Percentiles rank a stretch among this genome's conserved stretches.
phyloP scores from a whole-genome alignment of 805 yeast genomes.

The Teunomyces panamensis region DNA sequence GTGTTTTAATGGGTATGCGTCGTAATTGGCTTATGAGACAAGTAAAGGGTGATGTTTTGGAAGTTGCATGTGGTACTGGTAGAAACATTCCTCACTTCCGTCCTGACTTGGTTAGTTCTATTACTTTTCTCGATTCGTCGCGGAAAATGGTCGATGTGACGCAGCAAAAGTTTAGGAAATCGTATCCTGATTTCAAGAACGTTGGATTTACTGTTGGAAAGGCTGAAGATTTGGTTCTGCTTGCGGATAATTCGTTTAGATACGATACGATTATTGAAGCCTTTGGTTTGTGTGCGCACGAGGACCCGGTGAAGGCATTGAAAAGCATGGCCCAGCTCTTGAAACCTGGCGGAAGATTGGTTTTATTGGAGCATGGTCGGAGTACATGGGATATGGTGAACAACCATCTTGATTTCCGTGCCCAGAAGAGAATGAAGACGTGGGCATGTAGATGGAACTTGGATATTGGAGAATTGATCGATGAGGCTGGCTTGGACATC shows the following conservation, averaged over 20 bases:
- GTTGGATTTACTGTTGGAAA: constrained; percentile 89
- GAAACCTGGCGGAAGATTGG: constrained; percentile 86
- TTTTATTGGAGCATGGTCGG: constrained; percentile 89
- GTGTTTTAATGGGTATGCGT: constrained; percentile 57
- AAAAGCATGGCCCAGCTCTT: constrained; percentile 68
- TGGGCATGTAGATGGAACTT: constrained; percentile 99
- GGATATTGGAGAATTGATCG: constrained; percentile 85
- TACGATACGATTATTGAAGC: constrained; percentile 94
- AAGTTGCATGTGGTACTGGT: constrained; percentile 96
- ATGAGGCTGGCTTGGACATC: constrained; percentile 78
- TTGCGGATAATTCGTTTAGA: constrained; percentile 44
- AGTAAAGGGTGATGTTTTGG: constrained; percentile 84
- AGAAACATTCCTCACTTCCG: constrained; percentile 78
- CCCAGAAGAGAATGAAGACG: constrained; percentile 75
- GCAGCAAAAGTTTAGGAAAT: constrained; percentile 63
- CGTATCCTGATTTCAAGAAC: constrained; percentile 62
- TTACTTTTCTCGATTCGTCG: constrained; percentile 86
- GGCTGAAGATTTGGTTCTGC: constrained; percentile 72
- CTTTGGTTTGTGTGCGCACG: constrained; percentile 93
- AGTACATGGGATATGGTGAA: constrained; percentile 78
- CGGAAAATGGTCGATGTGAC: constrained; percentile 81
- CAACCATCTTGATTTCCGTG: constrained; percentile 74
- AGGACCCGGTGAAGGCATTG: constrained; percentile 84
- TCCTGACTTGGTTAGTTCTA: constrained; percentile 57
- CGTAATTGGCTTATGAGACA: constrained; percentile 79